Evolutionary conservation across 2,329 filamentous ascomycete genomes (phyloP).

Genomic region (Ceratocystis variospora): DNA sequence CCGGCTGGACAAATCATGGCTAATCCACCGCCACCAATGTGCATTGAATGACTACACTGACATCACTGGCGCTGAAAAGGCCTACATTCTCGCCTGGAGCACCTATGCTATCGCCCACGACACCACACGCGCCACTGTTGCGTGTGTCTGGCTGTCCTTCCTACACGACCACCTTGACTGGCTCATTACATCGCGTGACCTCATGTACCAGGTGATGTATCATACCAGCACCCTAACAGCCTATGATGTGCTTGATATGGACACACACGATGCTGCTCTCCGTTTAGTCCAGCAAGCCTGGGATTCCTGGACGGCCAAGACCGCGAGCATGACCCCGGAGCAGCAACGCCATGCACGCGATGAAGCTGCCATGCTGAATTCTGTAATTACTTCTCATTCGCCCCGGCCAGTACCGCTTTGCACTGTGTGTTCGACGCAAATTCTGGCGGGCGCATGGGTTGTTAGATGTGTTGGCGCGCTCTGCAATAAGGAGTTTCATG

Average conservation of each 20-base stretch:
- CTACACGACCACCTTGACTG: conserved; percentile 37
- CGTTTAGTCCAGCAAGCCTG: conserved; percentile 32
- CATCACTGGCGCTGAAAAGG: conserved; percentile 40
- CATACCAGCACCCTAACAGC: conserved; percentile 39
- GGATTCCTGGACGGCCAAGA: neutral
- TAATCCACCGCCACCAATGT: conserved; percentile 45
- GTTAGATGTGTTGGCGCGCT: conserved; percentile 1
- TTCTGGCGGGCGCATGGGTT: conserved; percentile 13
- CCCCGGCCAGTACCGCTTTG: neutral
- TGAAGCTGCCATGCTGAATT: neutral
- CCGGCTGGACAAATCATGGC: conserved; percentile 37
- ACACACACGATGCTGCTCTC: conserved; percentile 32
- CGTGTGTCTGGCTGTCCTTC: conserved; percentile 39
- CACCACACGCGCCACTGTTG: conserved; percentile 39
- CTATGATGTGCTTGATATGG: conserved; percentile 34
- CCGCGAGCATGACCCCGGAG: neutral
- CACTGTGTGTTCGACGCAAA: neutral
- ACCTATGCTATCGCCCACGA: conserved; percentile 38
- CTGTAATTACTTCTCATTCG: neutral
- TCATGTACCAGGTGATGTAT: conserved; percentile 42
- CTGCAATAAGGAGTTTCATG: conserved; percentile 12
- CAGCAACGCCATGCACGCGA: neutral
- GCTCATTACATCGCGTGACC: conserved; percentile 36
- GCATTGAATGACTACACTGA: conserved; percentile 44
- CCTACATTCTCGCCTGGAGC: conserved; percentile 47